Conservation (phyloP, 192 early-diverging fungal species). For the Backusella psychrophila region DNA sequence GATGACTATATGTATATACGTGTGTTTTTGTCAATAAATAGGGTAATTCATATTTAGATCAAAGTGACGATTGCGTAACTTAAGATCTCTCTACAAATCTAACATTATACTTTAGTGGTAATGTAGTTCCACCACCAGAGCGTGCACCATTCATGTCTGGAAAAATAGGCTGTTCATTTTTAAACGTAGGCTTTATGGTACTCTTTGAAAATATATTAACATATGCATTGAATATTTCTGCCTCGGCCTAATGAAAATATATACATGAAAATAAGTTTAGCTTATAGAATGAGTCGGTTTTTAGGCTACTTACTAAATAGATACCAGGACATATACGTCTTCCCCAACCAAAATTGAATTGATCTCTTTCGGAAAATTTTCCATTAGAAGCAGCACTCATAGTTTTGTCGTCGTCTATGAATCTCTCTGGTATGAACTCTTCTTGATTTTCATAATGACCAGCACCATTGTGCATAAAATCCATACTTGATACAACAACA, state of each 20-base stretch:
- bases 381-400: conserved; percentile 18
- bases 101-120: not conserved
- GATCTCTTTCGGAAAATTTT: conserved; percentile 16
- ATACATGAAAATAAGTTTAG: not conserved
- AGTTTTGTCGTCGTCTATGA: not conserved
- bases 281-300: not conserved
- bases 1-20: not conserved
- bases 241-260: not conserved
- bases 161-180: not conserved
- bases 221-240: not conserved
- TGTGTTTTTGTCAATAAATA: not conserved
- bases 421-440: conserved; percentile 49
- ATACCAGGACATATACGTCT: conserved; percentile 15
- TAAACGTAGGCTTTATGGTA: not conserved
- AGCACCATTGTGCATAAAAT: conserved; percentile 41
- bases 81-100: not conserved
- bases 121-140: not conserved
- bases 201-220: not conserved
- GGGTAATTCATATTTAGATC: not conserved
- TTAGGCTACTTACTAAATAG: not conserved
- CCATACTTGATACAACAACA: conserved; percentile 44
- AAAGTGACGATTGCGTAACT: not conserved
- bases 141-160: not conserved
- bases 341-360: conserved; percentile 24
- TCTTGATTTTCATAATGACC: conserved; percentile 38